phyloP scores from a whole-genome alignment of 768 basidiomycete species.

The Mycena albidolilacea region DNA sequence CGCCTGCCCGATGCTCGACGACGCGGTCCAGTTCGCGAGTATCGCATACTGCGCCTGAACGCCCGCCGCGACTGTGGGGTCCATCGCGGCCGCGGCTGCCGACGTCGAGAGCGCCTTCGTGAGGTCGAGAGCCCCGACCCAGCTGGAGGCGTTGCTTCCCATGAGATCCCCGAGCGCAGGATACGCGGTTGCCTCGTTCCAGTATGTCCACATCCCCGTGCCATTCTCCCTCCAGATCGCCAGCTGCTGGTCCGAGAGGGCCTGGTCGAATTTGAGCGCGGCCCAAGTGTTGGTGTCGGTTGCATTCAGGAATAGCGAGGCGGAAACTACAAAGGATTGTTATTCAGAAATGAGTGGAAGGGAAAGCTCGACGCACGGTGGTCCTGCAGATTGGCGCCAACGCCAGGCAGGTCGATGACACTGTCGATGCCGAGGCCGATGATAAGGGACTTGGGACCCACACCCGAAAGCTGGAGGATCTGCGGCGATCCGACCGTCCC shows the following conservation, averaged over 20 bases:
- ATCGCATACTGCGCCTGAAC: conserved; percentile 38
- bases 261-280: conserved; percentile 28
- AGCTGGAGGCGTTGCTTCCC: conserved; percentile 22
- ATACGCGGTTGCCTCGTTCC: conserved; percentile 40
- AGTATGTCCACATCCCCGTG: conserved; percentile 41
- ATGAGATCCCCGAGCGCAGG: conserved; percentile 33
- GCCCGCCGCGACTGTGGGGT: conserved; percentile 35
- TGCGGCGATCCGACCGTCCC: conserved; percentile 38
- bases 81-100: conserved; percentile 26
- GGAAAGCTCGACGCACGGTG: conserved; percentile 25
- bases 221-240: conserved; percentile 37
- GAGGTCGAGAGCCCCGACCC: conserved; percentile 24
- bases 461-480: conserved; percentile 38
- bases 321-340: conserved; percentile 17
- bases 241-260: conserved; percentile 34
- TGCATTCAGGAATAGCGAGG: conserved; percentile 31
- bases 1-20: conserved; percentile 32
- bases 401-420: conserved; percentile 38
- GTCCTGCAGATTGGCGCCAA: conserved; percentile 38
- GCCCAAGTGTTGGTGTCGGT: conserved; percentile 39
- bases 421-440: conserved; percentile 32
- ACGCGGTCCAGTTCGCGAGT: conserved; percentile 21
- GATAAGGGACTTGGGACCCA: conserved; percentile 32
- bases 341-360: background rate
- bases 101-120: conserved; percentile 29